phyloP scores from a whole-genome alignment of 257 asterid genomes.

The Thymus mandschuricus region DNA sequence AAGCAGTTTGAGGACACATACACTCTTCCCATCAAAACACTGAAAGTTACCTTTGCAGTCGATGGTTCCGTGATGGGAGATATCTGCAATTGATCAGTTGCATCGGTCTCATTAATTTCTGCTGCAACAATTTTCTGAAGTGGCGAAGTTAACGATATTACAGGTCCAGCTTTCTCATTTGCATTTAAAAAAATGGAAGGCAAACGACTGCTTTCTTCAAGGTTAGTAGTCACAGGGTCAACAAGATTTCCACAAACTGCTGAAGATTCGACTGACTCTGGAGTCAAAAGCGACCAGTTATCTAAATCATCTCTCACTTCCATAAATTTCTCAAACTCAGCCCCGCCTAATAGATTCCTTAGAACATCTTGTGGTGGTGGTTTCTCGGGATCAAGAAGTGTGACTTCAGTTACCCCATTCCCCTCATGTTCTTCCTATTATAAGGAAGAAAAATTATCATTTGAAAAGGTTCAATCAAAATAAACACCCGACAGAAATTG shows the following conservation, averaged over 20 bases:
- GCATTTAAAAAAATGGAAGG: conserved; percentile 43
- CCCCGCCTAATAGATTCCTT: conserved; percentile 63
- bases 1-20: not conserved
- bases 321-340: conserved; percentile 53
- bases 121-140: conserved; percentile 44
- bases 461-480: conserved; percentile 24
- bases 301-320: conserved; percentile 46
- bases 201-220: conserved; percentile 38
- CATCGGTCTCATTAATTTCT: conserved; percentile 40
- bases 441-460: conserved; percentile 37
- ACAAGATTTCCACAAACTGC: conserved; percentile 39
- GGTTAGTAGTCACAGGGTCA: conserved; percentile 38
- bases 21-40: conserved; percentile 3
- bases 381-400: conserved; percentile 60
- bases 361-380: conserved; percentile 75
- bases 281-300: conserved; percentile 40
- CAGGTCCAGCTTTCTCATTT: conserved; percentile 41
- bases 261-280: conserved; percentile 43
- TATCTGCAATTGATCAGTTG: conserved; percentile 44
- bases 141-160: conserved; percentile 39
- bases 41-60: conserved; percentile 59
- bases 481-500: conserved; percentile 20
- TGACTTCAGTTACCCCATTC: conserved; percentile 60
- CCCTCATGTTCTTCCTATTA: conserved; percentile 76
- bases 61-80: conserved; percentile 42